These are phyloP conservation scores for Kodamaea anthophila DNA, from an alignment of 1,139 yeast species.

Conservation along the genomic window DNA sequence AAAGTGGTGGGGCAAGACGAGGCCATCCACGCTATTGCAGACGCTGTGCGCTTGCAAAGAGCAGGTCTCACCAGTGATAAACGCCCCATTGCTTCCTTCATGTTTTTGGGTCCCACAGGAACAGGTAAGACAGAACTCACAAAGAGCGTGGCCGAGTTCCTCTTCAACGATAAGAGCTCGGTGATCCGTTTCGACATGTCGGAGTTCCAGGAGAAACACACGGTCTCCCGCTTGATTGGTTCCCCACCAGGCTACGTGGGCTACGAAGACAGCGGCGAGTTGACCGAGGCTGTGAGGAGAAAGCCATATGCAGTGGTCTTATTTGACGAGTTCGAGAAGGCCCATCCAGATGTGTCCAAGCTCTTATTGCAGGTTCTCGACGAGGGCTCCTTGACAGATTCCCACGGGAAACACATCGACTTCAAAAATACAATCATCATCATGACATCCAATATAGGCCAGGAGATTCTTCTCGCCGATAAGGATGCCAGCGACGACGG, in stretches of 20 bases:
- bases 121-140: slow-evolving; percentile 96
- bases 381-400: slow-evolving; percentile 90
- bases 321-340: slow-evolving; percentile 95
- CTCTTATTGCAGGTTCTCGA: slow-evolving; percentile 85
- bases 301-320: slow-evolving; percentile 90
- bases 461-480: slow-evolving; percentile 73
- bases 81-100: slow-evolving; percentile 92
- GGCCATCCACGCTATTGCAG: slow-evolving; percentile 82
- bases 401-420: slow-evolving; percentile 90
- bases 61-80: slow-evolving; percentile 93
- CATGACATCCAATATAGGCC: slow-evolving; percentile 97
- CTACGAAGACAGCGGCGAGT: slow-evolving; percentile 91
- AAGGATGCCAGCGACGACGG: slow-evolving; percentile 36
- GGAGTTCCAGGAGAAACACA: slow-evolving; percentile 92
- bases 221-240: slow-evolving; percentile 85
- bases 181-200: slow-evolving; percentile 95
- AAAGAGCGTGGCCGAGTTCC: slow-evolving; percentile 82
- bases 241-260: slow-evolving; percentile 99
- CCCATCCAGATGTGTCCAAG: slow-evolving; percentile 90
- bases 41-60: slow-evolving; percentile 91
- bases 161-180: slow-evolving; percentile 81
- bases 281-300: slow-evolving; percentile 92
- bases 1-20: slow-evolving; percentile 95
- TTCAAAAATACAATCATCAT: slow-evolving; percentile 91
- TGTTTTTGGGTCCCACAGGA: slow-evolving; percentile 97